phyloP scores from a whole-genome alignment of 2,329 filamentous ascomycete species.

The Nemania abortiva region DNA sequence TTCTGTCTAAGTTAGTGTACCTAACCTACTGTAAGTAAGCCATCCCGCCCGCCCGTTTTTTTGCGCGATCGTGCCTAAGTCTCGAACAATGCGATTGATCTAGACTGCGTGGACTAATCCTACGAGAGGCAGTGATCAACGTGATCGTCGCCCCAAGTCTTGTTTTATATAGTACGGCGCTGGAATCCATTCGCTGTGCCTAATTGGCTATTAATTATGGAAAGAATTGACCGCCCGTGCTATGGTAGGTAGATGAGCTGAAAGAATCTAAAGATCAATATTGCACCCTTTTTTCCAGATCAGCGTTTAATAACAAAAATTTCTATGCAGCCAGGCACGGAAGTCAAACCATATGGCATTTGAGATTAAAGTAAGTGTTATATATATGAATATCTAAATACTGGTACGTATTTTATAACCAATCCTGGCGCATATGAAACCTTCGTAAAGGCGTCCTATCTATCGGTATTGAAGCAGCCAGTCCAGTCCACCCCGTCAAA shows the following conservation, averaged over 20 bases:
- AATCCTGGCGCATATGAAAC: background rate
- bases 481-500: constrained; percentile 17
- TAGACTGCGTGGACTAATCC: constrained; percentile 12
- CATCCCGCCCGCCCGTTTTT: background rate
- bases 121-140: constrained; percentile 35
- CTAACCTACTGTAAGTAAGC: background rate
- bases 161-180: background rate
- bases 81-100: background rate
- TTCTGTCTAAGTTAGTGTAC: background rate
- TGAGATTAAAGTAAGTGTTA: background rate
- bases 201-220: background rate
- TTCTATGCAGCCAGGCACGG: background rate
- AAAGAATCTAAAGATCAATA: background rate
- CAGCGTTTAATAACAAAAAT: background rate
- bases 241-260: background rate
- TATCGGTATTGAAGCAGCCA: constrained; percentile 4
- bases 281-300: background rate
- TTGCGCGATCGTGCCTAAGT: background rate
- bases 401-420: constrained; percentile 5
- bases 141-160: constrained; percentile 29
- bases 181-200: background rate
- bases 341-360: background rate
- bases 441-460: background rate
- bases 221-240: background rate
- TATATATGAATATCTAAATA: background rate